Evolutionary conservation across 441 rosid species (phyloP).

Genomic region (Adansonia rubrostipa): DNA sequence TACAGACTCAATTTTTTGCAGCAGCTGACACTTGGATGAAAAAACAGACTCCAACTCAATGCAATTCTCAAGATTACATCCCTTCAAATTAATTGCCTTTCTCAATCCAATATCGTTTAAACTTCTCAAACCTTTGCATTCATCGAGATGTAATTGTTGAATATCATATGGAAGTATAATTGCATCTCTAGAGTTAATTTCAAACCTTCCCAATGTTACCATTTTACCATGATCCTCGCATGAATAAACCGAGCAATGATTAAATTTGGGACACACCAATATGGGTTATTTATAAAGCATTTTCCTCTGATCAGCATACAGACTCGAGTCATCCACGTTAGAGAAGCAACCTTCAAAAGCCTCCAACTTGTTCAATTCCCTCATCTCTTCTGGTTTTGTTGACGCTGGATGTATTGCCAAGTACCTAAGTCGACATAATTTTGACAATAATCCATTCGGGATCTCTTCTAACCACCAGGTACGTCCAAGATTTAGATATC

Average conservation of each 20-base stretch:
- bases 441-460: not conserved
- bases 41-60: not conserved
- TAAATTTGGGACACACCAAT: not conserved
- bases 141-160: not conserved
- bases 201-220: not conserved
- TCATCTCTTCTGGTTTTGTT: not conserved
- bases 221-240: not conserved
- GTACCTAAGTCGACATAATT: not conserved
- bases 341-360: not conserved
- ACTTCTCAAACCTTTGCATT: not conserved
- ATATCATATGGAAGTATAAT: not conserved
- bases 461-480: not conserved
- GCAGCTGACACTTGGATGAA: not conserved
- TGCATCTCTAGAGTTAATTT: not conserved
- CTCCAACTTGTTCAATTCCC: constrained; percentile 3
- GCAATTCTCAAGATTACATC: not conserved
- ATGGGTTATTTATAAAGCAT: not conserved
- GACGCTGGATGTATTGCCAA: not conserved
- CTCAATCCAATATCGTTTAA: not conserved
- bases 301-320: not conserved
- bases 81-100: not conserved
- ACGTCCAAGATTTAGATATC: not conserved
- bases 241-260: too few species aligned
- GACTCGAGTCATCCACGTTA: not conserved
- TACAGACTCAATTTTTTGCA: not conserved